Percentiles rank a stretch among this genome's conserved stretches.
These are phyloP conservation scores for Tetradesmus lagerheimii DNA, from an alignment of 139 green algal species.

Conservation along the genomic window DNA sequence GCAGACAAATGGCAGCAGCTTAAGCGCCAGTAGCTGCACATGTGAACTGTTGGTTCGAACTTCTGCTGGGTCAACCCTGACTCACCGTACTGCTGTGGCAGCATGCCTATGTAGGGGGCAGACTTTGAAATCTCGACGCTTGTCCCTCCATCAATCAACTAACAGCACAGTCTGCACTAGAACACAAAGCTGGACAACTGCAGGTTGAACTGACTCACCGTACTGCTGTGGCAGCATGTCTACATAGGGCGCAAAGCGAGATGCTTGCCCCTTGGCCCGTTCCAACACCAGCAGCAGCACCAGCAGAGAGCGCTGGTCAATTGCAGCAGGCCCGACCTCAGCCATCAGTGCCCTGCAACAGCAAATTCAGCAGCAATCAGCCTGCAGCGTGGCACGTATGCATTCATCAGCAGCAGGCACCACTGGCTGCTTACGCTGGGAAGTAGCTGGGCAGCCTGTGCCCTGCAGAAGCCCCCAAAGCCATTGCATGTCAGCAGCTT, in stretches of 20 bases:
- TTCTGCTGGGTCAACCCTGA: no score
- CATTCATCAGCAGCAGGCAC: background rate
- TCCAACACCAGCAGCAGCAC: constrained; percentile 57
- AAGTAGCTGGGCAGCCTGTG: no score
- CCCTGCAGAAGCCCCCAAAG: no score
- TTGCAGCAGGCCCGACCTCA: background rate
- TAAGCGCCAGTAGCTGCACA: background rate
- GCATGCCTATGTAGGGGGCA: constrained; percentile 46
- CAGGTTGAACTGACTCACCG: constrained; percentile 36
- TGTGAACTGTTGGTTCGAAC: background rate
- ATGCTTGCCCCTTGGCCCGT: constrained; percentile 32
- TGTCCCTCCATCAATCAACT: constrained; percentile 41
- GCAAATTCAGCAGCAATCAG: background rate
- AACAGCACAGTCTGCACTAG: no score
- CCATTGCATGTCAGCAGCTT: no score
- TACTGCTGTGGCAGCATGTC: constrained; percentile 48
- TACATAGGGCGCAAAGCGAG: constrained; percentile 48
- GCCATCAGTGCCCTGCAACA: background rate
- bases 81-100: constrained; percentile 39
- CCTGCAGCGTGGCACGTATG: no score
- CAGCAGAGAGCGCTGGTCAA: constrained; percentile 41
- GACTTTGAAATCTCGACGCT: constrained; percentile 33
- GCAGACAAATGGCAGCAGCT: background rate
- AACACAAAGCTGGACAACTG: no score
- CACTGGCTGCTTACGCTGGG: background rate